Evolutionary conservation across 1,284 basidiomycete genomes (phyloP).

Genomic region (Rhodofomes roseus): DNA sequence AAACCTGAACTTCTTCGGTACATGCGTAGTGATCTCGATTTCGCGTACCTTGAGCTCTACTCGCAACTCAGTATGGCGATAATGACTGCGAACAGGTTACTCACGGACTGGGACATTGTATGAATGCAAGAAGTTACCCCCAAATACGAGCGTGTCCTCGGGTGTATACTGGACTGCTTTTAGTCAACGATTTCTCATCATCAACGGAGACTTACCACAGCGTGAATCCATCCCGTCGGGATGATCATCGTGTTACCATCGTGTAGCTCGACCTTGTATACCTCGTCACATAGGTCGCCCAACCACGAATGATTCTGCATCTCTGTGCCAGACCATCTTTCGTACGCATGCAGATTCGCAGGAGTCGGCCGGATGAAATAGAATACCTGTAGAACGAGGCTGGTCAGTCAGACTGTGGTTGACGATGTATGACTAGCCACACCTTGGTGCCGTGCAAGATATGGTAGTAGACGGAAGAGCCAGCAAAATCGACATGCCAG

Average conservation of each 20-base stretch:
- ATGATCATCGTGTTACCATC: slow-evolving; percentile 97
- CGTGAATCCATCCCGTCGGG: slow-evolving; percentile 96
- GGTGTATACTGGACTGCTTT: slow-evolving; percentile 72
- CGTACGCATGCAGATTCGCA: slow-evolving; percentile 85
- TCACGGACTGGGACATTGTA: slow-evolving; percentile 72
- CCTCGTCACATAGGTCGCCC: slow-evolving; percentile 86
- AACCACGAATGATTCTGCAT: slow-evolving; percentile 88
- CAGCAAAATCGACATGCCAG: slow-evolving; percentile 97
- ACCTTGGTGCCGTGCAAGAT: slow-evolving; percentile 83
- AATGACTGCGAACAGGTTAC: slow-evolving; percentile 23
- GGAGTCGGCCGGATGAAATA: slow-evolving; percentile 93
- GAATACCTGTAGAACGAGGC: slow-evolving; percentile 61
- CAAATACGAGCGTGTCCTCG: slow-evolving; percentile 89
- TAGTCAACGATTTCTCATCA: neutral
- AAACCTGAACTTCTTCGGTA: slow-evolving; percentile 94
- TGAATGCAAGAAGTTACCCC: slow-evolving; percentile 95
- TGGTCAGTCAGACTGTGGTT: slow-evolving; percentile 5
- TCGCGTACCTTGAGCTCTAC: slow-evolving; percentile 83
- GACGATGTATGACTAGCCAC: slow-evolving; percentile 9
- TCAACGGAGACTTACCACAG: slow-evolving; percentile 65
- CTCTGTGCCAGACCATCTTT: slow-evolving; percentile 87
- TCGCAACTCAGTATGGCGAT: slow-evolving; percentile 5
- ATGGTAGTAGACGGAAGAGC: slow-evolving; percentile 93
- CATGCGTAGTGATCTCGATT: slow-evolving; percentile 90
- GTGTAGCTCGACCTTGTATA: slow-evolving; percentile 78